A percentile compares a stretch with the other conserved stretches of the same genome.
phyloP scores from a whole-genome alignment of 257 asterid genomes.

The Coffea eugenioides region DNA sequence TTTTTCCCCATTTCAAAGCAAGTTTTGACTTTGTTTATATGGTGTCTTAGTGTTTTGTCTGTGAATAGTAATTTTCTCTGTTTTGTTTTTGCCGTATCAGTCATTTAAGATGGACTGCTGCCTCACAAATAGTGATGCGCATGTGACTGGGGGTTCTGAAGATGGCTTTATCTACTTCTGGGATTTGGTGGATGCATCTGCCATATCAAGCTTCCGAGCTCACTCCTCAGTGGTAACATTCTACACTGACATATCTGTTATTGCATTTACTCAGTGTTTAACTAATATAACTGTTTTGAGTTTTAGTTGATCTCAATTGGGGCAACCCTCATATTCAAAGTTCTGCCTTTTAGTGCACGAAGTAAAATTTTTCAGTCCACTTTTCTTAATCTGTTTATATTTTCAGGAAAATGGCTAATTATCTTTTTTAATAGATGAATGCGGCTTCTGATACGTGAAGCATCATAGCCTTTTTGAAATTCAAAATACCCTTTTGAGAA shows the following conservation, averaged over 20 bases:
- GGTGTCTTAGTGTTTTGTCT: neutral
- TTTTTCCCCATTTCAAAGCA: neutral
- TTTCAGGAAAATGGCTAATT: neutral
- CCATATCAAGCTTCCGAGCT: slow-evolving; percentile 67
- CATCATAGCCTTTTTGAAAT: neutral
- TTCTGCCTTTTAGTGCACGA: neutral
- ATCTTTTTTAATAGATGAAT: no score
- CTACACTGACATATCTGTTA: slow-evolving; percentile 3
- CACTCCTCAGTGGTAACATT: slow-evolving; percentile 83
- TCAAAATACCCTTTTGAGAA: neutral
- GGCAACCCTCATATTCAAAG: neutral
- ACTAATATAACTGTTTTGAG: neutral
- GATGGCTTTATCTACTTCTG: slow-evolving; percentile 85
- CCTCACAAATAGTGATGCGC: slow-evolving; percentile 85
- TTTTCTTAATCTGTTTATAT: neutral
- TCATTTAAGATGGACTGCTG: slow-evolving; percentile 94
- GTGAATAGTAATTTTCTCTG: neutral
- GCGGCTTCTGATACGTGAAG: neutral
- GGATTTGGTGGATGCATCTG: slow-evolving; percentile 94
- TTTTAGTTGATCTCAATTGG: neutral
- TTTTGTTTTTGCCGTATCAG: slow-evolving; percentile 32
- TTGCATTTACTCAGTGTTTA: neutral
- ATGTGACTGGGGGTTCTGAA: slow-evolving; percentile 93
- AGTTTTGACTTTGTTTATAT: neutral
- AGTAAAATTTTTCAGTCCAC: neutral